These are phyloP conservation scores for Carex parvula DNA, from an alignment of 176 grass and related monocot species.

Conservation along the genomic window DNA sequence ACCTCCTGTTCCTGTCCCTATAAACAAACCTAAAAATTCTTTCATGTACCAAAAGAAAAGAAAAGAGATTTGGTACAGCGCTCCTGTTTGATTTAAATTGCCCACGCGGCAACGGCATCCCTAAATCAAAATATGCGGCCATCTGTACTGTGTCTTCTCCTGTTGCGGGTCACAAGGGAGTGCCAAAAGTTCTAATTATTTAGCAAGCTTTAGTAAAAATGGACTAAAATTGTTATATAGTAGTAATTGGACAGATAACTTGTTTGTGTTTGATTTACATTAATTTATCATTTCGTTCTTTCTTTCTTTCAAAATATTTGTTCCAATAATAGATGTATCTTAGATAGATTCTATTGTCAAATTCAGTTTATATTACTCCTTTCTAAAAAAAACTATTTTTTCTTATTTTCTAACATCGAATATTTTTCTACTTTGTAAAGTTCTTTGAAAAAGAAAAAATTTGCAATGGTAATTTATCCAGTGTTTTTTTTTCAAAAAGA, in stretches of 20 bases:
- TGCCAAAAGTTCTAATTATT: not conserved
- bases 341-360: no score
- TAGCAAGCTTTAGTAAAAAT: not conserved
- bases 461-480: not conserved
- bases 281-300: no score
- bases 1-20: not conserved
- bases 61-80: not conserved
- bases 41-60: not conserved
- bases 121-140: not conserved
- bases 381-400: no score
- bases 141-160: not conserved
- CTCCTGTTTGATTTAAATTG: slow-evolving; percentile 21
- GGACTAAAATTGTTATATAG: not conserved
- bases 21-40: slow-evolving; percentile 10
- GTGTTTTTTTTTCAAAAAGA: no score
- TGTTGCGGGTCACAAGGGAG: not conserved
- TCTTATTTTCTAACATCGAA: not conserved
- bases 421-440: not conserved
- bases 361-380: no score
- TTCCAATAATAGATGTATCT: no score
- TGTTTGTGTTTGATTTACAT: no score
- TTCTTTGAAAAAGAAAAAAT: not conserved
- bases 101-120: not conserved
- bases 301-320: no score
- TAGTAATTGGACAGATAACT: no score